phyloP scores from a whole-genome alignment of 148 eudicot species.

The Dysphania ambrosioides region DNA sequence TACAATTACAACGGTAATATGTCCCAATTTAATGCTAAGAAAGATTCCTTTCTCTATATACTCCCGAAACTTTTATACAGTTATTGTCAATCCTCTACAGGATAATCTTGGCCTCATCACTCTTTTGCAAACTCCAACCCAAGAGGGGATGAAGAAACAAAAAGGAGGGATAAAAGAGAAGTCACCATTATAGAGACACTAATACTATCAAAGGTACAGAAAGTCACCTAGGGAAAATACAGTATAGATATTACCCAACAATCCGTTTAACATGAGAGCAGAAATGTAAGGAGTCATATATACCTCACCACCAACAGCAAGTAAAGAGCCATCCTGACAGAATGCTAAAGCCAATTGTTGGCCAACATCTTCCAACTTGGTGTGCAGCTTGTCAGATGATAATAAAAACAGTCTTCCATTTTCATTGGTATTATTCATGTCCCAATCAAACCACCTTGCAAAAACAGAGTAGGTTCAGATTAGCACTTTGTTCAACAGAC shows the following conservation, averaged over 20 bases:
- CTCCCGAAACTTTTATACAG: background rate
- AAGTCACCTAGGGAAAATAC: background rate
- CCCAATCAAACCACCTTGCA: slow-evolving; percentile 74
- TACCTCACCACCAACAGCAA: slow-evolving; percentile 89
- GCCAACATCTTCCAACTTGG: slow-evolving; percentile 64
- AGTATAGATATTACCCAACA: background rate
- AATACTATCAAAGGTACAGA: background rate
- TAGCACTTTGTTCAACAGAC: background rate
- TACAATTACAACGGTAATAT: background rate
- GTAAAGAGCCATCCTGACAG: slow-evolving; percentile 60
- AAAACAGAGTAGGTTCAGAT: background rate
- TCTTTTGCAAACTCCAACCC: background rate
- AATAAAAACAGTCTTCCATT: slow-evolving; percentile 35
- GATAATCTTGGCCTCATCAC: background rate
- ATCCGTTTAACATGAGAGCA: slow-evolving; percentile 9
- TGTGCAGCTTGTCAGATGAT: slow-evolving; percentile 51
- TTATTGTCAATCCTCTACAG: background rate
- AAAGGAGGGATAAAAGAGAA: background rate
- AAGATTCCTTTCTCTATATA: background rate
- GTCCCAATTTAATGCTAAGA: background rate
- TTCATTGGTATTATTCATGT: slow-evolving; percentile 21
- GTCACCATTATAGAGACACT: background rate
- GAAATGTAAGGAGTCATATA: slow-evolving; percentile 19
- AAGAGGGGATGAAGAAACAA: background rate
- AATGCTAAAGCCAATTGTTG: slow-evolving; percentile 74